Evolutionary conservation across 2,329 filamentous ascomycete genomes (phyloP).

Genomic region (Talaromyces rugulosus): DNA sequence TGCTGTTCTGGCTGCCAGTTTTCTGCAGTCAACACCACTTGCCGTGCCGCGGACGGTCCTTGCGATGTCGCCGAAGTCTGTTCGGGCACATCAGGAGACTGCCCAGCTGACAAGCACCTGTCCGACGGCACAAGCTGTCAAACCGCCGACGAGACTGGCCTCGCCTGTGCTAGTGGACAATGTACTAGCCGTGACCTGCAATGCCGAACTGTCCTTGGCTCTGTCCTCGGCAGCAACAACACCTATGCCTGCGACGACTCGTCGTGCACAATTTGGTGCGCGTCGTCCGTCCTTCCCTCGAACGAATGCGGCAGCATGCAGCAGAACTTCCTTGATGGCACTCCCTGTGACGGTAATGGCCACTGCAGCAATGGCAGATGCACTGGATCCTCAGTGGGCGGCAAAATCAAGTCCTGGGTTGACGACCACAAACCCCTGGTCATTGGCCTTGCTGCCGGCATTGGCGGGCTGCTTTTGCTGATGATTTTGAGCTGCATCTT

Average conservation of each 20-base stretch:
- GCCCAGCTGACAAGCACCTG: constrained; percentile 67
- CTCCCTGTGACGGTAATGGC: constrained; percentile 75
- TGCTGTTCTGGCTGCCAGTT: constrained; percentile 44
- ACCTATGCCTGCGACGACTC: constrained; percentile 72
- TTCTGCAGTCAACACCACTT: constrained; percentile 62
- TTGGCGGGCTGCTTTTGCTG: constrained; percentile 70
- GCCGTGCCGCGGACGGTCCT: constrained; percentile 69
- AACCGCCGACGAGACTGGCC: constrained; percentile 50
- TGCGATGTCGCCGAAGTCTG: constrained; percentile 88
- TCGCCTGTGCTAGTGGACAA: constrained; percentile 85
- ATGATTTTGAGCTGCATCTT: constrained; percentile 64
- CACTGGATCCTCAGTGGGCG: constrained; percentile 62
- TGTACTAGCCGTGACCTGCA: constrained; percentile 90
- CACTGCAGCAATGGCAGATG: constrained; percentile 75
- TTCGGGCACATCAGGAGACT: constrained; percentile 65
- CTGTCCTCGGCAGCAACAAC: constrained; percentile 66
- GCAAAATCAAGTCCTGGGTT: constrained; percentile 73
- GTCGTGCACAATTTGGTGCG: constrained; percentile 73
- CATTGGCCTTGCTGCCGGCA: constrained; percentile 69
- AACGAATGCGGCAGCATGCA: constrained; percentile 70
- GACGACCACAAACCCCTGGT: constrained; percentile 71
- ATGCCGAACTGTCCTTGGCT: constrained; percentile 79
- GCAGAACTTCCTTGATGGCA: constrained; percentile 93
- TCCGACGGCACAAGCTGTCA: constrained; percentile 66
- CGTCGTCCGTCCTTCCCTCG: constrained; percentile 61